Evolutionary conservation across 108 stramenopile genomes (phyloP).

Genomic region (Nitzschia inconspicua): DNA sequence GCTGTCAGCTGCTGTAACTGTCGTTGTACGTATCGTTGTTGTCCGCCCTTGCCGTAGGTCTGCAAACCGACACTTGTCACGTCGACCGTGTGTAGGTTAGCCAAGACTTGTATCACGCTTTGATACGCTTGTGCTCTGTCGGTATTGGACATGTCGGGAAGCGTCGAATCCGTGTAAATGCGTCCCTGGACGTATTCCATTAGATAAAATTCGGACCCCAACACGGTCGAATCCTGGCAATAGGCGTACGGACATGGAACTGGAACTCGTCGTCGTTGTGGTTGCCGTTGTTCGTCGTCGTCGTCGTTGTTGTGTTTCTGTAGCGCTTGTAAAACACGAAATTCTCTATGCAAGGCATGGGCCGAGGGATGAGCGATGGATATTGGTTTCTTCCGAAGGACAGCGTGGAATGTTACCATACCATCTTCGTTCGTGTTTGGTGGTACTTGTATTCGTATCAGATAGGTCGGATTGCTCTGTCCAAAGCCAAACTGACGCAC

Average conservation of each 20-base stretch:
- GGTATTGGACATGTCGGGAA: slow-evolving; percentile 45
- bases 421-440: not conserved
- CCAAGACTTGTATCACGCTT: slow-evolving; percentile 74
- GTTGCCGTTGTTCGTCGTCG: slow-evolving; percentile 32
- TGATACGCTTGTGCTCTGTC: slow-evolving; percentile 68
- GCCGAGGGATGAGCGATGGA: slow-evolving; percentile 86
- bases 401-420: slow-evolving; percentile 24
- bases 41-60: slow-evolving; percentile 62
- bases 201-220: slow-evolving; percentile 95
- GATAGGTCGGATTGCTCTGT: slow-evolving; percentile 95
- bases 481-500: slow-evolving; percentile 90
- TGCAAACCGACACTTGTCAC: slow-evolving; percentile 58
- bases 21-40: slow-evolving; percentile 66
- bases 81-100: slow-evolving; percentile 66
- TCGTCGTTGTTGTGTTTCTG: slow-evolving; percentile 43
- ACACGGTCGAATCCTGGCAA: slow-evolving; percentile 69
- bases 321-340: slow-evolving; percentile 78
- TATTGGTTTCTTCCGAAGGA: slow-evolving; percentile 86
- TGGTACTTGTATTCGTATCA: slow-evolving; percentile 41
- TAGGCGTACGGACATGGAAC: slow-evolving; percentile 79
- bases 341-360: slow-evolving; percentile 96
- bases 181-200: slow-evolving; percentile 93
- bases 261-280: too few relatives aligned
- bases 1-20: slow-evolving; percentile 72
- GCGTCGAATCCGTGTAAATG: slow-evolving; percentile 87